Base-by-base conservation (phyloP, 1,284 basidiomycete genomes). In the Calocybe gambosa region DNA sequence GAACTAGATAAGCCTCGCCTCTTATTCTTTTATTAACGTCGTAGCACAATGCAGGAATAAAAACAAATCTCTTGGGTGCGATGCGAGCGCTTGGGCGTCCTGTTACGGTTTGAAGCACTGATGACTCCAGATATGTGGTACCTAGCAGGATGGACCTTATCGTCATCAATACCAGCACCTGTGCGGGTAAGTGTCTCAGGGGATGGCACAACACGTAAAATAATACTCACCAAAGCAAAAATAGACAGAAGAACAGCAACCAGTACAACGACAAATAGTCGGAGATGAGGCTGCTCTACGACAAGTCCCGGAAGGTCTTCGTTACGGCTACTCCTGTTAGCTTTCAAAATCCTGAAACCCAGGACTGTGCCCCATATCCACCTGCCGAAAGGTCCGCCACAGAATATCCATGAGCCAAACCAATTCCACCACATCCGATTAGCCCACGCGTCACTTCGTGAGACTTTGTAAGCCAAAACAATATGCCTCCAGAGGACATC, bases 371-470 rank as follows among this genome's bases (percentile, higher is more conserved):
- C 75, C 43, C 73, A 57, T 21, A 70, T 49, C 62, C 67, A 75
- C 39, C 74, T 63, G 9, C 75, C 75, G 9, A 67, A 52, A 21
- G 75, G 75, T 5, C 75, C 75, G 20, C 68, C 71, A 28, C 70
- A 61, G 34, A 76, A 57, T 29, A 75, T 59, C 73, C 75, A 78
- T 2, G 75, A 77, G 13, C 70, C 70, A 47, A 61, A 65, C 64
- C 69, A 68, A 44, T 70, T 57, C 75, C 76, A 78, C 76, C 76
- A 78, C 1, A 65, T 46, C 28, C 54, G 39, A 7, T 49, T 57
- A 12, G 63, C 58, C 65, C 66, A 69, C 20, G 58, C 12, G 52
- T 71, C 64, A 2, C 54, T 43, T 31, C 57, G 62, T 1, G 75
- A 77, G 1, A 55, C 53, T 2, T 40, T 37, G 13, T 74, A 51